phyloP scores from a whole-genome alignment of 164 flowering plant genomes.

The Aristolochia fimbriata region DNA sequence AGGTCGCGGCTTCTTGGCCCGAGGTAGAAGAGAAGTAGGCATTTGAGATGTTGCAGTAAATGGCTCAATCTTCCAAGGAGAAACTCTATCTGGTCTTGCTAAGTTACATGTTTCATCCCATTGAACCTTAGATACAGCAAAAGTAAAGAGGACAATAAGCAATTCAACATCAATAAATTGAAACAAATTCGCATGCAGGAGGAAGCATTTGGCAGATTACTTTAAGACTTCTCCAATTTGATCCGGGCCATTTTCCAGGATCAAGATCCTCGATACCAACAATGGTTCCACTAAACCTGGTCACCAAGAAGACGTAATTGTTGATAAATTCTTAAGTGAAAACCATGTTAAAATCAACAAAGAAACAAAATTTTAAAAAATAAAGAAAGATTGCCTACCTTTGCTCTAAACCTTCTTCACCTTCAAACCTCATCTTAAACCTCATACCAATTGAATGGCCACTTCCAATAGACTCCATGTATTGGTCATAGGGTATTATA shows the following conservation, averaged over 20 bases:
- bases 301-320: background rate
- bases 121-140: conserved; percentile 14
- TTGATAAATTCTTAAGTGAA: background rate
- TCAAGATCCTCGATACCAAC: conserved; percentile 37
- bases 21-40: conserved; percentile 8
- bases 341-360: background rate
- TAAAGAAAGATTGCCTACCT: conserved; percentile 18
- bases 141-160: background rate
- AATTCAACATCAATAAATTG: background rate
- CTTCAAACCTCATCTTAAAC: conserved; percentile 39
- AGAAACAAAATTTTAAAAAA: background rate
- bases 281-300: conserved; percentile 38
- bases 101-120: conserved; percentile 36
- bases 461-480: conserved; percentile 20
- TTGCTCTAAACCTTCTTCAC: conserved; percentile 28
- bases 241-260: conserved; percentile 38
- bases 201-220: conserved; percentile 13
- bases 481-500: conserved; percentile 30
- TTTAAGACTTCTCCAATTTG: conserved; percentile 51
- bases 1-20: conserved; percentile 20
- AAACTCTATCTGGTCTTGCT: conserved; percentile 31
- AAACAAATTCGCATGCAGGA: background rate
- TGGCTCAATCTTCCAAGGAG: conserved; percentile 46
- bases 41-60: conserved; percentile 6
- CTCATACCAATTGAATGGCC: conserved; percentile 31